Conservation (phyloP, 768 basidiomycete genomes). For the Mycena indigotica region DNA sequence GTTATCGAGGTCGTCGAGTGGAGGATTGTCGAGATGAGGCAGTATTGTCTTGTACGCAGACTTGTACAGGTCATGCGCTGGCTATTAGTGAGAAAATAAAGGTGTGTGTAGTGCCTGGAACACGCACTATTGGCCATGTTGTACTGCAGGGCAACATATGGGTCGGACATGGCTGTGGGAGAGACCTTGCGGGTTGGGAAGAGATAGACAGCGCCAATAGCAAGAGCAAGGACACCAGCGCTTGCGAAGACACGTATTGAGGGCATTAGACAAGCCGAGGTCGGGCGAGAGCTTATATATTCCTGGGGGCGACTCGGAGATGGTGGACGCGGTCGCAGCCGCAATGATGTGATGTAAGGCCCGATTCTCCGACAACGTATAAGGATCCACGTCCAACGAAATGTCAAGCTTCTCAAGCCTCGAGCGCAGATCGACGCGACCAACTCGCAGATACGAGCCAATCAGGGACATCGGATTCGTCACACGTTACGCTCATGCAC, state of each 20-base stretch:
- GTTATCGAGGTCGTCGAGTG: conserved; percentile 37
- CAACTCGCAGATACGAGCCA: too few species aligned
- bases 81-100: background rate
- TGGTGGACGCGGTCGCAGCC: too few species aligned
- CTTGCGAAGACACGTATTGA: background rate
- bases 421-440: too few species aligned
- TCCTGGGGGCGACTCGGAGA: background rate
- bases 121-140: conserved; percentile 22
- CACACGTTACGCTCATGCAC: too few species aligned
- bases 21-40: conserved; percentile 36
- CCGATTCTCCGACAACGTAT: too few species aligned
- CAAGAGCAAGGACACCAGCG: conserved; percentile 6
- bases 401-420: too few species aligned
- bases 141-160: conserved; percentile 16
- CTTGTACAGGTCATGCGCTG: conserved; percentile 40
- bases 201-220: conserved; percentile 15
- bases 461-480: too few species aligned
- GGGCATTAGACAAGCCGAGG: background rate
- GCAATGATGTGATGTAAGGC: too few species aligned
- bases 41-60: conserved; percentile 39
- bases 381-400: too few species aligned
- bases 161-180: conserved; percentile 5
- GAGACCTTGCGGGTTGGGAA: conserved; percentile 7
- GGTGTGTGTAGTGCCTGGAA: too few species aligned
- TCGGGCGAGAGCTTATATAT: background rate